Percentiles rank a stretch among this genome's conserved stretches.
Conservation (phyloP, 2,329 filamentous ascomycete species). For the Septoria linicola region DNA sequence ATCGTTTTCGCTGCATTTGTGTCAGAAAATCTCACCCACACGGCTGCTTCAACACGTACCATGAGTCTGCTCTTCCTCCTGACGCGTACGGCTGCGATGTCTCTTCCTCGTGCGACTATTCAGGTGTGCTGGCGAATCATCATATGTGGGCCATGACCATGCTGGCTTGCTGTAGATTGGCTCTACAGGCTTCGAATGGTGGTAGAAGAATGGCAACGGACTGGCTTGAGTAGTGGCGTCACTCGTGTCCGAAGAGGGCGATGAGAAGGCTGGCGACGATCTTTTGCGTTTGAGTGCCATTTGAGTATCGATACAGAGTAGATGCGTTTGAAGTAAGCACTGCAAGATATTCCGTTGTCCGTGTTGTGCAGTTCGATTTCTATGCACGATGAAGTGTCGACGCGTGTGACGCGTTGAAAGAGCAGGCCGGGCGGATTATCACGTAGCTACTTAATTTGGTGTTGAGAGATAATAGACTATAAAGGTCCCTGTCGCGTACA, state of each 20-base stretch:
- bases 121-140: constrained; percentile 41
- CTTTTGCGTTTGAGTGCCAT: constrained; percentile 63
- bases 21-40: constrained; percentile 20
- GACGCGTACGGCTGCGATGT: constrained; percentile 55
- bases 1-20: constrained; percentile 45
- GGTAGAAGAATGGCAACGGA: constrained; percentile 34
- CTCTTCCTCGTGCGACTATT: constrained; percentile 60
- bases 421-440: no score
- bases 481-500: no score
- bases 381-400: no score
- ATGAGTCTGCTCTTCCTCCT: constrained; percentile 56
- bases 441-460: no score
- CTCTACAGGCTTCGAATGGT: constrained; percentile 31
- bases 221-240: constrained; percentile 34
- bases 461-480: no score
- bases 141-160: constrained; percentile 32
- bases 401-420: no score
- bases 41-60: constrained; percentile 42
- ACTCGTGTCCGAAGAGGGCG: constrained; percentile 42
- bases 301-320: background rate
- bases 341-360: background rate
- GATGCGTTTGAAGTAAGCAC: no score
- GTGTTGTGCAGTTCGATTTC: no score
- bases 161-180: constrained; percentile 27
- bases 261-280: constrained; percentile 46